Evolutionary conservation across 495 filamentous ascomycete species (phyloP), one percentile per base, ranked within the genome.

Genomic region (Pyrenula massariospora): DNA sequence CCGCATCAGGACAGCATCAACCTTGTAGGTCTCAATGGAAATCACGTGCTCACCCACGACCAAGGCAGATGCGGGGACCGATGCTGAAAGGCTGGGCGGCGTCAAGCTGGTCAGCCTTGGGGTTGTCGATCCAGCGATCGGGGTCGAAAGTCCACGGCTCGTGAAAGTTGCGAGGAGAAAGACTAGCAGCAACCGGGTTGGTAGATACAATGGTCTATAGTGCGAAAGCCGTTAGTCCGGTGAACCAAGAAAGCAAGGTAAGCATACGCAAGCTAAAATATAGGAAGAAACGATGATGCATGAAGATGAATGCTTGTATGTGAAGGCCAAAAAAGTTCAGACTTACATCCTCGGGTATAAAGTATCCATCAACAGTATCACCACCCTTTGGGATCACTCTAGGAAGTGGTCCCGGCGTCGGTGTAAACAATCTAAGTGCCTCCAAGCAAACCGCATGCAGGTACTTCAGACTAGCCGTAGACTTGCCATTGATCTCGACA

Each of bases 391-490:
- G 70, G 50, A 69, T 53, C 24, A 73, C 65, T 2, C 81, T 63
- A 5, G 75, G 72, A 5, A 74, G 56, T 1, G 69, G 72, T 0
- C 59, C 62, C 0, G 80, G 74, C 0, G 76, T 71, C 2, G 82
- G 78, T 2, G 81, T 80, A 59, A 81, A 79, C 49, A 81, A 67
- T 0, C 83, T 71, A 25, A 86, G 66, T 0, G 73, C 66, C 61
- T 86, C 83, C 23, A 76, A 72, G 2, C 83, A 68, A n/a, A 77
- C 73, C 0, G 78, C 79, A 22, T 78, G 66, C 54, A 84, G 58
- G 58, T 83, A 86, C 2, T 59, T 52, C 0, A 62, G 56, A 19
- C 22, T 48, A 24, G 50, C 50, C 15, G 55, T 55, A n/a, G 54
- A 25, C 25, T 19, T 42, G 3, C 52, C 56, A 23, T 57, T 57